Percentiles rank a stretch among this genome's conserved stretches.
Evolutionary conservation across 257 asterid species (phyloP).

Genomic region (Plectranthus barbatus): DNA sequence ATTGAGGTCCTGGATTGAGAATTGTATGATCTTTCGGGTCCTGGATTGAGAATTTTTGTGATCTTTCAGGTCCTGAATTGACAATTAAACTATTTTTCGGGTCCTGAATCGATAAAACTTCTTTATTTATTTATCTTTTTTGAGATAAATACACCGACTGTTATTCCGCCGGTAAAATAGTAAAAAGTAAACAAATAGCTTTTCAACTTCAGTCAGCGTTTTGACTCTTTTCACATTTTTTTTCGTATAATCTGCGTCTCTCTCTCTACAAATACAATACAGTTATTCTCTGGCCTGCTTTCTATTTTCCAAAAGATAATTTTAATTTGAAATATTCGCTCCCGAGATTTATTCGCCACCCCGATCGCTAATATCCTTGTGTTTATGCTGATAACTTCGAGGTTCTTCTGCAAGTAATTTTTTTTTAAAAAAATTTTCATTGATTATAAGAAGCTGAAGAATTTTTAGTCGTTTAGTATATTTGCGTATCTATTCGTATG

Average conservation of each 20-base stretch:
- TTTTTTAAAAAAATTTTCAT: neutral
- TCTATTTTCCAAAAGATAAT: slow-evolving; percentile 8
- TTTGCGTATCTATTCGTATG: neutral
- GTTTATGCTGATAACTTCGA: slow-evolving; percentile 23
- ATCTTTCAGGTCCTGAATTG: too few species aligned
- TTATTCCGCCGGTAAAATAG: too few species aligned
- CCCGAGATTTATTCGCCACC: neutral
- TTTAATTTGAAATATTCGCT: slow-evolving; percentile 2
- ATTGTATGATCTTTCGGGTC: too few species aligned
- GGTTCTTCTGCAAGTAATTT: slow-evolving; percentile 27
- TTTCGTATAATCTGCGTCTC: slow-evolving; percentile 1
- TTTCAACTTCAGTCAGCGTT: slow-evolving; percentile 13
- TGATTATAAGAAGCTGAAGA: neutral
- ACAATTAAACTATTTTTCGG: too few species aligned
- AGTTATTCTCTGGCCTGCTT: slow-evolving; percentile 18
- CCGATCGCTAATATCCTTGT: slow-evolving; percentile 26
- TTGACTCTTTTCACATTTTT: too few species aligned
- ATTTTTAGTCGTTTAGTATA: neutral
- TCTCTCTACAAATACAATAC: neutral
- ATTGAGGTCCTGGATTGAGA: too few species aligned
- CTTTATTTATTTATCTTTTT: too few species aligned
- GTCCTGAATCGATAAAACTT: too few species aligned
- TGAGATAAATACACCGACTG: too few species aligned
- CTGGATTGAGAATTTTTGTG: too few species aligned
- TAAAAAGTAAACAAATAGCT: too few species aligned